Percentiles rank a stretch among this genome's conserved stretches.
phyloP scores from a whole-genome alignment of 495 filamentous ascomycete species.

The Lasiosphaeria ovina region DNA sequence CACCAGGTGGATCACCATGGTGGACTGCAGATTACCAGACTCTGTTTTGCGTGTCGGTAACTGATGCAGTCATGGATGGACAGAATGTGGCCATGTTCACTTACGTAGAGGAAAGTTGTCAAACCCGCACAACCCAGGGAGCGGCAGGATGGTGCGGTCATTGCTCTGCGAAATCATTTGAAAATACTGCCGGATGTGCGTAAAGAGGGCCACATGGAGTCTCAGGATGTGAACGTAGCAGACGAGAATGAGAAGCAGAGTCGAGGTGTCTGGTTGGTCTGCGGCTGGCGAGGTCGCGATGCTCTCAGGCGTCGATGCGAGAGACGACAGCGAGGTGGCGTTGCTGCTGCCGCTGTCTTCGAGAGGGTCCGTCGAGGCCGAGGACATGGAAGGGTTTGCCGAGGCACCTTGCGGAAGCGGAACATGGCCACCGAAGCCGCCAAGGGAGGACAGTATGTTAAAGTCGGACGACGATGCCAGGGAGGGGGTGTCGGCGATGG shows the following conservation, averaged over 20 bases:
- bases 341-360: neutral
- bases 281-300: neutral
- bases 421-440: neutral
- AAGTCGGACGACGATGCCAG: neutral
- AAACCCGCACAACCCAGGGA: conserved; percentile 21
- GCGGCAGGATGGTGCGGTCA: conserved; percentile 13
- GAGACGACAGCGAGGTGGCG: neutral
- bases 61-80: neutral
- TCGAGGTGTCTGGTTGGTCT: conserved; percentile 14
- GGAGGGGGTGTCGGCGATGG: neutral
- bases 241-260: conserved; percentile 20
- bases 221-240: conserved; percentile 23
- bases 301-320: no score
- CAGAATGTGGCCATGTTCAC: conserved; percentile 3
- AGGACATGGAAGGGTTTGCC: neutral
- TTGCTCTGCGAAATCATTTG: conserved; percentile 16
- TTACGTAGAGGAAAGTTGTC: conserved; percentile 19
- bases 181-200: conserved; percentile 17
- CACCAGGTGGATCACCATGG: conserved; percentile 22
- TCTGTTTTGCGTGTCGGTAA: conserved; percentile 9
- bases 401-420: neutral
- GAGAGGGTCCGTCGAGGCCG: neutral
- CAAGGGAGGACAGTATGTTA: neutral
- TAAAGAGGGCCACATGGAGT: conserved; percentile 20
- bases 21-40: conserved; percentile 25